phyloP scores from a whole-genome alignment of 2,329 filamentous ascomycete species.

The Sporothrix luriei region DNA sequence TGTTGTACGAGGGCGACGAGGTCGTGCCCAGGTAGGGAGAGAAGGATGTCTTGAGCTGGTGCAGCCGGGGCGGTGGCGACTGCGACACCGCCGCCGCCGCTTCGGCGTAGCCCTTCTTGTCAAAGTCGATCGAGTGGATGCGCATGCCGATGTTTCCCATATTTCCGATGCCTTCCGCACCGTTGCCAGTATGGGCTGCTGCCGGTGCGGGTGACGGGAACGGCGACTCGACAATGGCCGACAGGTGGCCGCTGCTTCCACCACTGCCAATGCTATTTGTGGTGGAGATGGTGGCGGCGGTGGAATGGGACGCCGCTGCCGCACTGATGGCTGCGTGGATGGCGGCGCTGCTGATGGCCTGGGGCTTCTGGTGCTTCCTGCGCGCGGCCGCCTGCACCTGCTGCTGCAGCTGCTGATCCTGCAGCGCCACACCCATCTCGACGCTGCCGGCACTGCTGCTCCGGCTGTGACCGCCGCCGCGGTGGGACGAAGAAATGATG shows the following conservation, averaged over 20 bases:
- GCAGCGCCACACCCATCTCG: neutral
- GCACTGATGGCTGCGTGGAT: neutral
- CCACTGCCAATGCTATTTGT: neutral
- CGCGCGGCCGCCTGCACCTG: neutral
- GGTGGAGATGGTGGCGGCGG: neutral
- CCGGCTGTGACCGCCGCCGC: neutral
- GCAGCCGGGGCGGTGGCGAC: constrained; percentile 32
- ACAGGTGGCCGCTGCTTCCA: constrained; percentile 20
- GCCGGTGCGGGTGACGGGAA: constrained; percentile 29
- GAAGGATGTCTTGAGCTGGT: constrained; percentile 38
- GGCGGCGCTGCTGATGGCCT: neutral
- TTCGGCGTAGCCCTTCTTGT: neutral
- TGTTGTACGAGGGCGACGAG: constrained; percentile 33
- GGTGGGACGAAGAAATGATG: neutral
- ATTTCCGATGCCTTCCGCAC: neutral
- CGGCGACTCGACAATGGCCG: constrained; percentile 38
- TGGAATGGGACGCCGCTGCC: neutral
- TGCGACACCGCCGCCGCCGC: neutral
- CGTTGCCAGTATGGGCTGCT: neutral
- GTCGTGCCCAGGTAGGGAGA: constrained; percentile 34
- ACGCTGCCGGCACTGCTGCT: constrained; percentile 12
- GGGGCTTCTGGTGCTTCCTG: constrained; percentile 20
- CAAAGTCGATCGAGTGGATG: constrained; percentile 28
- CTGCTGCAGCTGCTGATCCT: constrained; percentile 3
- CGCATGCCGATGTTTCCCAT: constrained; percentile 6